These are phyloP conservation scores for Leccinum fibrillosum DNA, from an alignment of 768 basidiomycete species.

Conservation along the genomic window DNA sequence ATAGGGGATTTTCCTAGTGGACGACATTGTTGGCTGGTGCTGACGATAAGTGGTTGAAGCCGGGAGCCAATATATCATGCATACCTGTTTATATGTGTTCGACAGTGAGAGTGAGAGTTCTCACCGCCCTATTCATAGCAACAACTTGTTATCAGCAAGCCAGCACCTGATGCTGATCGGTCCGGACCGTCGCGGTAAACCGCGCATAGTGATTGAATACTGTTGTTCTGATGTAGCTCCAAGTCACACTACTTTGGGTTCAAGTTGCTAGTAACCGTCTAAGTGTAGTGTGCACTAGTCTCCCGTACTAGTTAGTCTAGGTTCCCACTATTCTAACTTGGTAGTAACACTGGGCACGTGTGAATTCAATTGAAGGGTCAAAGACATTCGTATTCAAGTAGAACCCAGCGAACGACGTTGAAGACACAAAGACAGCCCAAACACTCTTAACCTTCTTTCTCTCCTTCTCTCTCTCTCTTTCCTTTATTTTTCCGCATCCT, in stretches of 20 bases:
- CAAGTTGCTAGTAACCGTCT: too few species aligned
- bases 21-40: conserved; percentile 15
- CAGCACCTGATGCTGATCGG: conserved; percentile 3
- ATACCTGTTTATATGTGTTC: neutral
- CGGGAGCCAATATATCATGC: neutral
- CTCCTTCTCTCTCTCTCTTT: neutral
- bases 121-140: conserved; percentile 19
- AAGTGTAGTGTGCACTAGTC: too few species aligned
- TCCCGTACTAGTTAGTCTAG: too few species aligned
- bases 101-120: conserved; percentile 1
- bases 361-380: conserved; percentile 6
- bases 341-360: conserved; percentile 7
- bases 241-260: too few species aligned
- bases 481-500: neutral
- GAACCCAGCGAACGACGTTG: neutral
- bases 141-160: neutral
- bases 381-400: neutral
- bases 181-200: neutral
- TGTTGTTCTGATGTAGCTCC: too few species aligned
- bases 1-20: conserved; percentile 29
- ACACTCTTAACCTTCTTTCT: neutral
- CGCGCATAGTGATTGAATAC: too few species aligned
- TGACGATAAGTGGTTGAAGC: neutral
- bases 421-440: neutral
- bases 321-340: too few species aligned